Evolutionary conservation across 345 rosid genomes (phyloP).

Genomic region (Camelina neglecta): DNA sequence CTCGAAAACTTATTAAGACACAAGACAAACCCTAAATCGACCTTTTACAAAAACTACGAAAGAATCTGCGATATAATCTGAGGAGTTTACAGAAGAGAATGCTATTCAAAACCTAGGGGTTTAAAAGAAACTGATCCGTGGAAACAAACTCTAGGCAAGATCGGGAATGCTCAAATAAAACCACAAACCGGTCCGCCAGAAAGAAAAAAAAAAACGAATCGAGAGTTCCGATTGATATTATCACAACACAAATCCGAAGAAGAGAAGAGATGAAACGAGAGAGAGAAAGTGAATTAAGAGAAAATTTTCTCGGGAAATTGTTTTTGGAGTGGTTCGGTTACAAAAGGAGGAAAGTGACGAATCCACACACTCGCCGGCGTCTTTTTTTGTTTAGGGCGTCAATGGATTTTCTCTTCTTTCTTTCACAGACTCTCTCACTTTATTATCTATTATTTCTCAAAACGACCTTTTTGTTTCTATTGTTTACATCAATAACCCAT

Average conservation of each 20-base stretch:
- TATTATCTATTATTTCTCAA: not conserved
- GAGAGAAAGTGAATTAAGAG: not conserved
- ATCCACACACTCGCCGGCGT: slow-evolving; percentile 36
- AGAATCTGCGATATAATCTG: slow-evolving; percentile 10
- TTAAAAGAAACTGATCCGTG: slow-evolving; percentile 13
- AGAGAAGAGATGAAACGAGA: slow-evolving; percentile 9
- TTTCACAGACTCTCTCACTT: slow-evolving; percentile 20
- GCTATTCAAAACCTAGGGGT: slow-evolving; percentile 25
- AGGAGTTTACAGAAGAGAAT: not conserved
- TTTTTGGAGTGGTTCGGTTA: slow-evolving; percentile 10
- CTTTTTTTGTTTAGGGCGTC: slow-evolving; percentile 39
- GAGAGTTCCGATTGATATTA: slow-evolving; percentile 30
- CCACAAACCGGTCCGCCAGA: slow-evolving; percentile 30
- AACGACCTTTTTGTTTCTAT: not conserved
- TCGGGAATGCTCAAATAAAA: slow-evolving; percentile 41
- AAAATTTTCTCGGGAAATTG: slow-evolving; percentile 21
- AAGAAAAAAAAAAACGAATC: not conserved
- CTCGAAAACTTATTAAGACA: not conserved
- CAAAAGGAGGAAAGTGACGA: slow-evolving; percentile 13
- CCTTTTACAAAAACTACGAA: slow-evolving; percentile 5
- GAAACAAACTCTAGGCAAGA: slow-evolving; percentile 23
- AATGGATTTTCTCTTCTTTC: slow-evolving; percentile 37
- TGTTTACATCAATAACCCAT: not conserved
- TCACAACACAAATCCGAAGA: slow-evolving; percentile 14
- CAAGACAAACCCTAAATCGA: slow-evolving; percentile 48